Base-by-base conservation (phyloP, 1,284 basidiomycete genomes). In the Blastosporella zonata region DNA sequence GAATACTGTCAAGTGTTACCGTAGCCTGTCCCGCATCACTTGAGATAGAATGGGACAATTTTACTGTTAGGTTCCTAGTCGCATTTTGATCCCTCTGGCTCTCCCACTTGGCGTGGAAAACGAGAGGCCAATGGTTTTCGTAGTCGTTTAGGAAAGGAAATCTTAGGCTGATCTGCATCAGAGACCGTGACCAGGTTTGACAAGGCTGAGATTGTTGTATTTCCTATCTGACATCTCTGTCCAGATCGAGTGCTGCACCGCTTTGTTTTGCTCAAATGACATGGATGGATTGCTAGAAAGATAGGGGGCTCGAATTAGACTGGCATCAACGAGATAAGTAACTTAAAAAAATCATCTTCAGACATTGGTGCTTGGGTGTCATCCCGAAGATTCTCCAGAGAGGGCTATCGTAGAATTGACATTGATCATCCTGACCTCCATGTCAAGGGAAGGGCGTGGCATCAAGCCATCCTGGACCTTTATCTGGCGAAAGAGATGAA, bases 121-220 rank as follows among this genome's bases (percentile, higher is more conserved):
- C 23, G 9, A 59, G 39, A 0, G 58, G 60, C 58, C 60, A 59
- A 8, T 48, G 15, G 28, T 56, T 41, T 27, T 56, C 52, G 31
- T 55, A 61, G 2, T 31, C 36, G 1, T 41, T 33, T 9, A 59
- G 47, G 6, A 44, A 35, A 4, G 52, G 55, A 22, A 47, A 53
- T 15, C 23, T 35, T 22, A 23, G 8, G 15, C 5, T 40, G 15
- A 17, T 25, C 36, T 37, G n/a, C n/a, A n/a, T n/a, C n/a, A n/a
- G n/a, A n/a, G n/a, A n/a, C n/a, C n/a, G n/a, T n/a, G n/a, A n/a
- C n/a, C n/a, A n/a, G n/a, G n/a, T n/a, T n/a, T n/a, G n/a, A n/a
- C n/a, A n/a, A n/a, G n/a, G n/a, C n/a, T n/a, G n/a, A n/a, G n/a
- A n/a, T n/a, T n/a, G n/a, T n/a, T n/a, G n/a, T n/a, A n/a, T n/a